These are phyloP conservation scores for Cajanus cajan DNA, from an alignment of 306 rosid species.

Conservation along the genomic window DNA sequence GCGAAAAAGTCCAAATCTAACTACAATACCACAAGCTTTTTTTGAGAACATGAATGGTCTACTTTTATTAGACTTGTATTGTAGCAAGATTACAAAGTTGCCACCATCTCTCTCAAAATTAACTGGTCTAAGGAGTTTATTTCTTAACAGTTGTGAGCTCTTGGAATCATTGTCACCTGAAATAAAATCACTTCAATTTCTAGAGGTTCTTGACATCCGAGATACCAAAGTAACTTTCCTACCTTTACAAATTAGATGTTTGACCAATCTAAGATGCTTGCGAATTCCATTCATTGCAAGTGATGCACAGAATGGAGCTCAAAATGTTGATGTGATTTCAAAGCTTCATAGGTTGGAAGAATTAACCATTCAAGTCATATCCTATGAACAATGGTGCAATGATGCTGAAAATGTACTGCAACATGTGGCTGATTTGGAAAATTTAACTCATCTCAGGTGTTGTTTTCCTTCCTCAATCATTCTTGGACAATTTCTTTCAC, in stretches of 20 bases:
- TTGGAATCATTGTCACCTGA: not conserved
- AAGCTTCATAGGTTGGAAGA: conserved; percentile 33
- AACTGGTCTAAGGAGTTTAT: conserved; percentile 12
- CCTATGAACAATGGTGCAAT: not conserved
- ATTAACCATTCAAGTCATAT: conserved; percentile 25
- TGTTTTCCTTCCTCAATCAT: conserved; percentile 4
- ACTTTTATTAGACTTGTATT: conserved; percentile 24
- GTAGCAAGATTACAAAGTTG: not conserved
- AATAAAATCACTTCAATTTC: conserved; percentile 12
- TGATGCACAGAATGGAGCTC: not conserved
- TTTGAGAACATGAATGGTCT: conserved; percentile 22
- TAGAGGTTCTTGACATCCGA: conserved; percentile 37
- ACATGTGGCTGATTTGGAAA: conserved; percentile 33
- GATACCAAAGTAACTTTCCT: conserved; percentile 9
- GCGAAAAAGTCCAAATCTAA: not conserved
- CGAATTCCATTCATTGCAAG: conserved; percentile 9
- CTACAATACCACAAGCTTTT: not conserved
- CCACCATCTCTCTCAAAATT: conserved; percentile 27
- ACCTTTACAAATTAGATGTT: not conserved
- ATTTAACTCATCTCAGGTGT: conserved; percentile 15
- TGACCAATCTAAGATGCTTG: conserved; percentile 25
- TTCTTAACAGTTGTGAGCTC: conserved; percentile 3
- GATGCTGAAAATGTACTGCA: not conserved
- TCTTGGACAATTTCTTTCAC: conserved; percentile 20
- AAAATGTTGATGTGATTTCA: conserved; percentile 4